Evolutionary conservation across 2,329 filamentous ascomycete species (phyloP).

Genomic region (Mycogone perniciosa): DNA sequence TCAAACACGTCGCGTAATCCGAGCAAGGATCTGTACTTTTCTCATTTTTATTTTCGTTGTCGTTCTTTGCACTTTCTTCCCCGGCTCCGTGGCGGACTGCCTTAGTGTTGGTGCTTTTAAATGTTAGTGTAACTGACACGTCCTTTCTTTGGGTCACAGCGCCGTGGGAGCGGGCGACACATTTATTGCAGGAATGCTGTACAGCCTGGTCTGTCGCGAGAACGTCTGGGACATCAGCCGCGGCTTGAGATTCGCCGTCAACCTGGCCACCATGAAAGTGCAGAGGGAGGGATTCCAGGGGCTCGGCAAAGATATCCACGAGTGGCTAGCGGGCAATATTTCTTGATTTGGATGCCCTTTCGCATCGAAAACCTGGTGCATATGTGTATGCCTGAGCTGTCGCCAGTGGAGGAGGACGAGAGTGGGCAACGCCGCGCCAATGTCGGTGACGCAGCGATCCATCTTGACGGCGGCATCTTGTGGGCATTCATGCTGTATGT

Average conservation of each 20-base stretch:
- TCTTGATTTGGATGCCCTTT: constrained; percentile 1
- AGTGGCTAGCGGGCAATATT: constrained; percentile 10
- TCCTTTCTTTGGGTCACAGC: constrained; percentile 33
- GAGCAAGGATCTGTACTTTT: neutral
- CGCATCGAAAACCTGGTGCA: neutral
- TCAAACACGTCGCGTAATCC: neutral
- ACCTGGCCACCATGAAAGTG: constrained; percentile 62
- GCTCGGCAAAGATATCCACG: constrained; percentile 29
- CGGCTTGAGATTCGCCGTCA: constrained; percentile 56
- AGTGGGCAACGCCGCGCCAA: constrained; percentile 7
- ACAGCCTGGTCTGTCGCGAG: constrained; percentile 46
- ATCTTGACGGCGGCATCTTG: neutral
- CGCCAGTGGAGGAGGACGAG: neutral
- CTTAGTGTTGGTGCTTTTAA: constrained; percentile 10
- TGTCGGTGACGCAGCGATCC: neutral
- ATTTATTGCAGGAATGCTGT: constrained; percentile 66
- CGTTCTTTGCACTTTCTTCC: neutral
- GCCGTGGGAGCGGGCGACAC: constrained; percentile 70
- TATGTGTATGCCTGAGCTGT: neutral
- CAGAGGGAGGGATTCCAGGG: constrained; percentile 58
- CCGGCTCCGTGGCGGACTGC: neutral
- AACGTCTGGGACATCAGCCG: constrained; percentile 41
- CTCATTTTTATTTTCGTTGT: neutral
- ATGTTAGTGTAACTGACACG: constrained; percentile 8
- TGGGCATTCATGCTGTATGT: neutral